Base-by-base conservation (phyloP, 148 eudicot genomes). In the Rhododendron henanense region DNA sequence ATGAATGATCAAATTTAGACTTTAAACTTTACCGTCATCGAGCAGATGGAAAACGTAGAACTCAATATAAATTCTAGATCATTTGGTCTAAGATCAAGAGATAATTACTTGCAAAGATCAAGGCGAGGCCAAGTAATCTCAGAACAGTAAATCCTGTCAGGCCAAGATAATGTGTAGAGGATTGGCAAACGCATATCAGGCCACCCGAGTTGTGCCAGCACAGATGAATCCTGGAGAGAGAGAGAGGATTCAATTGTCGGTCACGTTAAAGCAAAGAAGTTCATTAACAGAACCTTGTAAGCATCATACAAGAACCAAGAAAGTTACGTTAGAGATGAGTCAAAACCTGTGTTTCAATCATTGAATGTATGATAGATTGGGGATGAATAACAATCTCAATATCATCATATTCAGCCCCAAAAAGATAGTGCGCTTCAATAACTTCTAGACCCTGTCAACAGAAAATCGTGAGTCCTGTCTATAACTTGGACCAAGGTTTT, bases 121-220 rank as follows among this genome's bases (percentile, higher is more conserved):
- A 97, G 99, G 57, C 99, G 98, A 53, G 99, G 99, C 99, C 99
- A 97, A 71, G 99, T 93, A 76, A 94, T 90, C 89, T 97, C 99
- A 78, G 99, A 97, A 67, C 99, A 97, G 90, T 91, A 90, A 79
- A 95, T 50, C 89, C 99, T 94, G 11, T 97, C 98, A 25, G 99
- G 99, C 99, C 99, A 97, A 28, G 99, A 95, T 84, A 97, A 33
- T n/a, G 99, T 97, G 90, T 97, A 97, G 31, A 97, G 90, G 75
- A 97, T 94, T 18, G 99, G 99, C 82, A 97, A 86, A 59, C 99
- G 94, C 99, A 97, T 97, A 87, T 97, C 99, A 86, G 98, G 98
- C 99, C 99, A 95, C 73, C 99, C 98, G 89, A 97, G 77, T 88
- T 97, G 99, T 80, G 99, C 99, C 51, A 97, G 87, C 41, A 97